These are phyloP conservation scores for Lunularia cruciata DNA, from an alignment of 225 moss, liverwort and hornwort species.

Conservation along the genomic window DNA sequence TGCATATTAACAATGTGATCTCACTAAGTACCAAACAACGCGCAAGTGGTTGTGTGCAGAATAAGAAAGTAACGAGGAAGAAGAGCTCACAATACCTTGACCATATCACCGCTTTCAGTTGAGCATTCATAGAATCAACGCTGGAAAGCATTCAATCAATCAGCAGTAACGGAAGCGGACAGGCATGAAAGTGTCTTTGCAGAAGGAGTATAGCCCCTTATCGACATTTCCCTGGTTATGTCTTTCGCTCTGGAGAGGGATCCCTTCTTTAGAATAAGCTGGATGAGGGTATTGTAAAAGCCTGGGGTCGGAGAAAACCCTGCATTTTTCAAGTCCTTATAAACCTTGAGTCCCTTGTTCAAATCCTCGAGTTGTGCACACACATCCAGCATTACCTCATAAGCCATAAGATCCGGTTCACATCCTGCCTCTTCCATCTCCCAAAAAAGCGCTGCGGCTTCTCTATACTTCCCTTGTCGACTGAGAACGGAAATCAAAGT, in stretches of 20 bases:
- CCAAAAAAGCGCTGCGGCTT: slow-evolving; percentile 59
- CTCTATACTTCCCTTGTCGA: slow-evolving; percentile 55
- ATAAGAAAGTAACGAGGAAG: no score
- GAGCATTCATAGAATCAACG: no score
- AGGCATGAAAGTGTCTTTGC: slow-evolving; percentile 44
- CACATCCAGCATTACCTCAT: slow-evolving; percentile 58
- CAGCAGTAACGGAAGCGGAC: slow-evolving; percentile 10
- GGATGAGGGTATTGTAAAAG: slow-evolving; percentile 63
- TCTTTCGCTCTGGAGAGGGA: slow-evolving; percentile 50
- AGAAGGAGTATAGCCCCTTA: slow-evolving; percentile 53
- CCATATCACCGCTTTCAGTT: no score
- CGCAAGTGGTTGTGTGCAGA: no score
- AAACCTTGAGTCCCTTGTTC: slow-evolving; percentile 52
- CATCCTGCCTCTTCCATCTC: slow-evolving; percentile 58
- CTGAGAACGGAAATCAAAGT: slow-evolving; percentile 56
- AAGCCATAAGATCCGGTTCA: slow-evolving; percentile 60
- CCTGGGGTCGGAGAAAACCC: slow-evolving; percentile 65
- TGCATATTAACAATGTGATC: no score
- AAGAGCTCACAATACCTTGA: no score
- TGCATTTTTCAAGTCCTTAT: slow-evolving; percentile 50
- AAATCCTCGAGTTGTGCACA: slow-evolving; percentile 62
- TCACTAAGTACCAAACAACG: no score
- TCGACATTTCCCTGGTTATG: slow-evolving; percentile 63
- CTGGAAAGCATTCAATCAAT: no score
- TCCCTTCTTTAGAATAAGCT: slow-evolving; percentile 55